These are phyloP conservation scores for Penicillium sp. DNA, from an alignment of 2,329 filamentous ascomycete species.

Conservation along the genomic window DNA sequence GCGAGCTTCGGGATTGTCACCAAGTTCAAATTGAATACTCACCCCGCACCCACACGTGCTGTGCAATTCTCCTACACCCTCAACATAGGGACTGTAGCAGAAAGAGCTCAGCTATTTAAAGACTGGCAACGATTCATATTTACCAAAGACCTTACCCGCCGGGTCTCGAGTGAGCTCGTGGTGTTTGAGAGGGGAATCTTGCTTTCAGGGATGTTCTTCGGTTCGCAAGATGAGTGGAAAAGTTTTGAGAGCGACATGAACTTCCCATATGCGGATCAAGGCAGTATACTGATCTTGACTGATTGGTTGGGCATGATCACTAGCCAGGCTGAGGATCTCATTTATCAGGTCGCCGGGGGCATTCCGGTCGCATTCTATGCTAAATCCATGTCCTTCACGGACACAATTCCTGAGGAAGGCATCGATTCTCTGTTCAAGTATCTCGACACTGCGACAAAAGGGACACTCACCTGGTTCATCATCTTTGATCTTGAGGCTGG, in stretches of 20 bases:
- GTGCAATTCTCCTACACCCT: slow-evolving; percentile 63
- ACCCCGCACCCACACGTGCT: slow-evolving; percentile 46
- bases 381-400: slow-evolving; percentile 60
- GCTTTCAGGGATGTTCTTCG: slow-evolving; percentile 65
- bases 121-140: slow-evolving; percentile 61
- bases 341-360: slow-evolving; percentile 35
- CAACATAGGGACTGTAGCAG: slow-evolving; percentile 50
- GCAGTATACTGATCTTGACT: slow-evolving; percentile 27
- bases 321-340: slow-evolving; percentile 30
- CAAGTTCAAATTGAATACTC: slow-evolving; percentile 41
- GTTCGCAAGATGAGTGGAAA: slow-evolving; percentile 58
- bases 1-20: slow-evolving; percentile 44
- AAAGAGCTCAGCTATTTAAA: slow-evolving; percentile 55
- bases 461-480: slow-evolving; percentile 60
- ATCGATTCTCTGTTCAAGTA: slow-evolving; percentile 58
- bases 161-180: slow-evolving; percentile 61
- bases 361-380: slow-evolving; percentile 57
- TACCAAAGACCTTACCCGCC: slow-evolving; percentile 58
- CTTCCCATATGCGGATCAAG: slow-evolving; percentile 27
- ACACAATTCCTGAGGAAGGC: slow-evolving; percentile 50
- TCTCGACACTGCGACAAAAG: slow-evolving; percentile 53
- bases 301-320: slow-evolving; percentile 34
- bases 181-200: slow-evolving; percentile 57
- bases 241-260: slow-evolving; percentile 34
- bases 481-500: slow-evolving; percentile 66